Percentiles rank a stretch among this genome's conserved stretches.
These are phyloP conservation scores for Phyllostachys edulis DNA, from an alignment of 176 grass and related monocot genomes.

Conservation along the genomic window DNA sequence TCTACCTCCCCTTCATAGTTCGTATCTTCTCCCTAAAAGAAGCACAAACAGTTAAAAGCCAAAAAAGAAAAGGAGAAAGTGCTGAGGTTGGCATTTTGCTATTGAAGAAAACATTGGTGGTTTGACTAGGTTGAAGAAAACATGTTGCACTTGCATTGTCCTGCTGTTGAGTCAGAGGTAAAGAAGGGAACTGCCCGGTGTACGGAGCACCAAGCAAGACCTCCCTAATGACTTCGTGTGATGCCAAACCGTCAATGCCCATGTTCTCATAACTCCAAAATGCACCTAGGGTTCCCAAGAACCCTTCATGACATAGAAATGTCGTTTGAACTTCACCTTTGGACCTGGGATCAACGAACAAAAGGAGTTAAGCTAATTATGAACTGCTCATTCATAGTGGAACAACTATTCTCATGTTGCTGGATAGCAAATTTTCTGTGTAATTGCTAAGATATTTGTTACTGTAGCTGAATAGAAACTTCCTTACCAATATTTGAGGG, in stretches of 20 bases:
- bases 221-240: slow-evolving; percentile 90
- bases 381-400: neutral
- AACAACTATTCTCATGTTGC: neutral
- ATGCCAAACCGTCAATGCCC: slow-evolving; percentile 85
- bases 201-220: slow-evolving; percentile 94
- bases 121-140: neutral
- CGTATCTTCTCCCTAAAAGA: slow-evolving; percentile 43
- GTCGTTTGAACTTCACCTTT: slow-evolving; percentile 97
- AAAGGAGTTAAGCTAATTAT: neutral
- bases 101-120: neutral
- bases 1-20: slow-evolving; percentile 45
- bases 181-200: slow-evolving; percentile 67
- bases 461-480: neutral
- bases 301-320: slow-evolving; percentile 94
- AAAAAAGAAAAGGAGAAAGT: neutral
- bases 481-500: slow-evolving; percentile 89
- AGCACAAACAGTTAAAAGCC: neutral
- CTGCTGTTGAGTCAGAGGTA: slow-evolving; percentile 41
- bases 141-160: slow-evolving; percentile 45
- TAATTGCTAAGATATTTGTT: neutral
- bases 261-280: slow-evolving; percentile 99
- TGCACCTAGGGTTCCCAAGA: slow-evolving; percentile 93
- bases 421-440: neutral
- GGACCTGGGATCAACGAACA: slow-evolving; percentile 57
- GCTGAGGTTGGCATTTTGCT: neutral